phyloP scores from a whole-genome alignment of 139 green algal genomes.

The Pycnococcus provasolii region DNA sequence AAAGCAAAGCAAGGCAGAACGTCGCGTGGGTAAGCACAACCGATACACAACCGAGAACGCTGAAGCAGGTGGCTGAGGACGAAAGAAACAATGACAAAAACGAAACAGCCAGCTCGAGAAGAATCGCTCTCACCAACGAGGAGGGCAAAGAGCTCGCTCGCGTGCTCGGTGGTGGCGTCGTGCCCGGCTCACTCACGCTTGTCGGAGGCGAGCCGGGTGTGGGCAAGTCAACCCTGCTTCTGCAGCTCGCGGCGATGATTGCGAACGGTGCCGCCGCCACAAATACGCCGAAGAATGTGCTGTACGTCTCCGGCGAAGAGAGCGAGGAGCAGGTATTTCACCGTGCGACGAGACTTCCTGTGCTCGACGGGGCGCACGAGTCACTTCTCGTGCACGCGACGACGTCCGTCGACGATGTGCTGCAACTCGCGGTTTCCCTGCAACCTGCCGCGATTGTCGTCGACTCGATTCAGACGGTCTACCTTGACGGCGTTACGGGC shows the following conservation, averaged over 20 bases:
- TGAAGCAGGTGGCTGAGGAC: slow-evolving; percentile 32
- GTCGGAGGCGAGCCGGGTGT: slow-evolving; percentile 88
- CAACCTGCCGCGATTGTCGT: slow-evolving; percentile 65
- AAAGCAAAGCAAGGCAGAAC: neutral
- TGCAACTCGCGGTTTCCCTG: slow-evolving; percentile 33
- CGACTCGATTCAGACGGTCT: slow-evolving; percentile 93
- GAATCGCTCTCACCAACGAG: slow-evolving; percentile 38
- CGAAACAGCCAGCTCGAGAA: neutral
- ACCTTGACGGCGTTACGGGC: slow-evolving; percentile 53
- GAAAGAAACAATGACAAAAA: neutral
- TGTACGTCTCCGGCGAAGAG: slow-evolving; percentile 46
- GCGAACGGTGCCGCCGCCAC: neutral
- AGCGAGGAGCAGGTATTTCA: slow-evolving; percentile 37
- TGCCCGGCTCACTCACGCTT: slow-evolving; percentile 74
- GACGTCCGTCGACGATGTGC: slow-evolving; percentile 27
- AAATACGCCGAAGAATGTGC: neutral
- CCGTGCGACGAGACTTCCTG: slow-evolving; percentile 47
- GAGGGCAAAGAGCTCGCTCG: slow-evolving; percentile 54
- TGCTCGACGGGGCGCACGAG: neutral
- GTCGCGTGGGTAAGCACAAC: neutral
- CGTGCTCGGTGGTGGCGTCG: slow-evolving; percentile 83
- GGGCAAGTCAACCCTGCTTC: slow-evolving; percentile 89
- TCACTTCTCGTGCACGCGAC: slow-evolving; percentile 7
- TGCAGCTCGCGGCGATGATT: slow-evolving; percentile 57
- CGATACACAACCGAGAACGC: slow-evolving; percentile 12